These are phyloP conservation scores for Eucalyptus tenuipes DNA, from an alignment of 345 rosid genomes.

Conservation along the genomic window DNA sequence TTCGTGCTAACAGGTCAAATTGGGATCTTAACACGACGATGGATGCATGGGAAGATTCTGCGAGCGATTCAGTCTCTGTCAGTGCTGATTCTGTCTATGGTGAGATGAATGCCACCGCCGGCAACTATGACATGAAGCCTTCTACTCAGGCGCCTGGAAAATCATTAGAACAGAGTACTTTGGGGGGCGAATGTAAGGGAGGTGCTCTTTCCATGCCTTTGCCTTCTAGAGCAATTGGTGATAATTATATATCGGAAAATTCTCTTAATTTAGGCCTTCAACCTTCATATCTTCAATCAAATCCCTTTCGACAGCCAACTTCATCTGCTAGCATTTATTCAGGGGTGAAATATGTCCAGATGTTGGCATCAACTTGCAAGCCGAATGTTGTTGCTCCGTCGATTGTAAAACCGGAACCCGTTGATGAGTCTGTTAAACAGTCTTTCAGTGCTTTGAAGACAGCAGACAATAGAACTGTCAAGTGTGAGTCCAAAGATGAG, in stretches of 20 bases:
- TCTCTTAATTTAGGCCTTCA: conserved; percentile 50
- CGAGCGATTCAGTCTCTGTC: conserved; percentile 10
- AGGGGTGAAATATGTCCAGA: neutral
- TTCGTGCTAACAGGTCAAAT: conserved; percentile 35
- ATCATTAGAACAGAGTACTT: conserved; percentile 4
- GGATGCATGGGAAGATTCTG: conserved; percentile 71
- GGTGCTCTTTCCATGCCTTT: neutral
- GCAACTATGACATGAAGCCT: conserved; percentile 12
- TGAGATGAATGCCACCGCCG: conserved; percentile 1
- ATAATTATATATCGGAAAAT: conserved; percentile 5
- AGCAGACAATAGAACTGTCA: conserved; percentile 7
- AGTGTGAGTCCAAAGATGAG: conserved; percentile 29
- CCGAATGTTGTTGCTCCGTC: conserved; percentile 3
- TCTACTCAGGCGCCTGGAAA: neutral
- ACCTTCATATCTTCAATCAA: conserved; percentile 10
- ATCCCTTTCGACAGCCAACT: conserved; percentile 6
- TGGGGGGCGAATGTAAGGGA: conserved; percentile 4
- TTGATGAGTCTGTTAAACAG: conserved; percentile 25
- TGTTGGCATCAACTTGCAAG: conserved; percentile 3
- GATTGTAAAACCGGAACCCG: conserved; percentile 48
- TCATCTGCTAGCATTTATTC: conserved; percentile 9
- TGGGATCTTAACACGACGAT: conserved; percentile 88
- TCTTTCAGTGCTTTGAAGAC: conserved; percentile 2
- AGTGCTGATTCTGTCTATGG: conserved; percentile 1
- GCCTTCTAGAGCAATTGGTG: conserved; percentile 3